These are phyloP conservation scores for Erodium trifolium DNA, from an alignment of 441 rosid genomes.

Conservation along the genomic window DNA sequence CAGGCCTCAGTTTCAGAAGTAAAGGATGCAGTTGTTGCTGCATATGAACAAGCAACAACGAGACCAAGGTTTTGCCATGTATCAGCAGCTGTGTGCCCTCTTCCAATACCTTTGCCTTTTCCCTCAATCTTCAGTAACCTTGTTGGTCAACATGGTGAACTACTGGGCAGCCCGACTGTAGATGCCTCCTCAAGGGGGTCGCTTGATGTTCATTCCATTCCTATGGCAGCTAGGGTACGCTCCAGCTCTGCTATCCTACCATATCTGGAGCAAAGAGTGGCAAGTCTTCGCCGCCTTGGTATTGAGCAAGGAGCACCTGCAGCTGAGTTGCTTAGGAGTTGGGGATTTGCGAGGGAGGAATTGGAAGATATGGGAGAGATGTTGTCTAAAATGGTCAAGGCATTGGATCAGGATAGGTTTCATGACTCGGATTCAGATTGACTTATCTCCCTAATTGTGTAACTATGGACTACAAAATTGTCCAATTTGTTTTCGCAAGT, in stretches of 20 bases:
- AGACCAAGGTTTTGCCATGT: constrained; percentile 63
- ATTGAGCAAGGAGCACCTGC: constrained; percentile 56
- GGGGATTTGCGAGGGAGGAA: constrained; percentile 86
- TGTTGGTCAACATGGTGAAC: constrained; percentile 63
- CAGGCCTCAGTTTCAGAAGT: constrained; percentile 57
- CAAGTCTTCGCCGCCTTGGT: constrained; percentile 47
- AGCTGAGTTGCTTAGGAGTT: constrained; percentile 48
- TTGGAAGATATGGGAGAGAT: constrained; percentile 61
- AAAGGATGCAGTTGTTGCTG: constrained; percentile 37
- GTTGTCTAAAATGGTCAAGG: constrained; percentile 50
- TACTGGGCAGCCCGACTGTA: constrained; percentile 43
- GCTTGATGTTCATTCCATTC: constrained; percentile 65
- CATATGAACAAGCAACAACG: constrained; percentile 28
- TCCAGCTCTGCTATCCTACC: constrained; percentile 61
- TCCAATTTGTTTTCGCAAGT: no score
- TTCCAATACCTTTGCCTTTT: constrained; percentile 82
- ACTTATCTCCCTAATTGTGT: background rate
- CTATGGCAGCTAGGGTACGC: constrained; percentile 62
- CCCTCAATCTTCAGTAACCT: constrained; percentile 69
- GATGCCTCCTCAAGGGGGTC: constrained; percentile 48
- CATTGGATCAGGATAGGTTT: constrained; percentile 31
- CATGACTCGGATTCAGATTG: constrained; percentile 57
- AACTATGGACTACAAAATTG: no score
- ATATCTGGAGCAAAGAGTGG: constrained; percentile 50
- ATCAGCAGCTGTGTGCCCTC: constrained; percentile 59